Conservation (phyloP, 805 yeast species). For the Saccharomycopsis microspora region DNA sequence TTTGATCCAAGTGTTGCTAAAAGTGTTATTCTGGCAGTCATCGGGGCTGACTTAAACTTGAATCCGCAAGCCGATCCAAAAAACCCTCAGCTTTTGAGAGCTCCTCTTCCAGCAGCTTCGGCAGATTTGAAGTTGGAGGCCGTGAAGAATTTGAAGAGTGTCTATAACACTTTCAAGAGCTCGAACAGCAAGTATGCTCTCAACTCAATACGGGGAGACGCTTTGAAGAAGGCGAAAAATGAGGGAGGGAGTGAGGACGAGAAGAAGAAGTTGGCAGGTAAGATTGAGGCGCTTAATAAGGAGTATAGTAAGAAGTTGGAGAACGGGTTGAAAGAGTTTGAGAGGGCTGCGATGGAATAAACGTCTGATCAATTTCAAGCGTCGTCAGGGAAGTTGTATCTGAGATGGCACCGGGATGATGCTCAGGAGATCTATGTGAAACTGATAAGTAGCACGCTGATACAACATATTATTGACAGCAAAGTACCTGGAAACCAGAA, state of each 20-base stretch:
- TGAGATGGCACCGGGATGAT: too few relatives aligned
- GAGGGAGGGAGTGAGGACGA: conserved; percentile 45
- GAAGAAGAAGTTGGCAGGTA: conserved; percentile 41
- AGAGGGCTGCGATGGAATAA: conserved; percentile 22
- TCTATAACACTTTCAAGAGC: conserved; percentile 51
- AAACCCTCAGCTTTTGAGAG: conserved; percentile 61
- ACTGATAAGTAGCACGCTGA: too few relatives aligned
- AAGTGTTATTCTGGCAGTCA: conserved; percentile 56
- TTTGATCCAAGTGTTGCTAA: conserved; percentile 74
- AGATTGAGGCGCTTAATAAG: conserved; percentile 63
- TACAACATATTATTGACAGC: too few relatives aligned
- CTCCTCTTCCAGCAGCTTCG: conserved; percentile 66
- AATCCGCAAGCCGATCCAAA: conserved; percentile 70
- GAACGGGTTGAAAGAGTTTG: conserved; percentile 45
- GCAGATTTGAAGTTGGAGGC: conserved; percentile 48
- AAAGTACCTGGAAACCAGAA: too few relatives aligned
- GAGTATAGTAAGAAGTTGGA: conserved; percentile 46
- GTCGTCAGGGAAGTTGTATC: too few relatives aligned
- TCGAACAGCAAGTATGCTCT: conserved; percentile 37
- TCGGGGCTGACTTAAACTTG: conserved; percentile 59
- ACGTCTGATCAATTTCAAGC: too few relatives aligned
- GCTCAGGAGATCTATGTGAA: too few relatives aligned
- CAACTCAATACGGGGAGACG: conserved; percentile 44
- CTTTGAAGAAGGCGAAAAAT: conserved; percentile 42
- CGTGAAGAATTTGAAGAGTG: conserved; percentile 51